These are phyloP conservation scores for Papiliotrema fonsecae DNA, from an alignment of 1,284 basidiomycete genomes.

Conservation along the genomic window DNA sequence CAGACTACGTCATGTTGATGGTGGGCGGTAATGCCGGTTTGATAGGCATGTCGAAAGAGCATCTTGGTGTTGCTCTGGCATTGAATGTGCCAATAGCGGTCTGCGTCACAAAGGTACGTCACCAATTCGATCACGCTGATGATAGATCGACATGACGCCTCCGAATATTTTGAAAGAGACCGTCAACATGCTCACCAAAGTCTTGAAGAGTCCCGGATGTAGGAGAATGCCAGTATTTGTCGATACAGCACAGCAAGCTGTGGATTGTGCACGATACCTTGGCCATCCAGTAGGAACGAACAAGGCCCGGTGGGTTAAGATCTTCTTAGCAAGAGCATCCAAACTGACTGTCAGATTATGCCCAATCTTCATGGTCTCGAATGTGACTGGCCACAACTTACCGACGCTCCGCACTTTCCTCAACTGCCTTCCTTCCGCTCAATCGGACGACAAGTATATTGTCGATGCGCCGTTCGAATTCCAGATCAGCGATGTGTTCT, in stretches of 20 bases:
- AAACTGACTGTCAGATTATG: constrained; percentile 58
- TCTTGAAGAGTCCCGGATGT: constrained; percentile 89
- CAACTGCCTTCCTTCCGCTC: constrained; percentile 78
- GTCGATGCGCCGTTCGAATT: constrained; percentile 82
- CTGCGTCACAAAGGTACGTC: constrained; percentile 80
- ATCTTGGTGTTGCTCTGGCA: constrained; percentile 89
- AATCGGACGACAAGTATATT: constrained; percentile 70
- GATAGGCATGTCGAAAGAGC: constrained; percentile 98
- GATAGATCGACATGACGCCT: constrained; percentile 94
- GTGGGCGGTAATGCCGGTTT: constrained; percentile 90
- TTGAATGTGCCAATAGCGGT: constrained; percentile 90
- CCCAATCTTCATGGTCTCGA: constrained; percentile 89
- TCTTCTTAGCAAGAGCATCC: not conserved
- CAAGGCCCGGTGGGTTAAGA: constrained; percentile 11
- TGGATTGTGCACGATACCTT: constrained; percentile 60
- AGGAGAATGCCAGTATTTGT: constrained; percentile 49
- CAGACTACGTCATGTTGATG: constrained; percentile 93
- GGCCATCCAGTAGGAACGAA: constrained; percentile 57
- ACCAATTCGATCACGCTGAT: not conserved
- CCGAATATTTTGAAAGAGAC: constrained; percentile 84
- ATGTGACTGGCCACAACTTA: constrained; percentile 88
- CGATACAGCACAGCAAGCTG: constrained; percentile 59
- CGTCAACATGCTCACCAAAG: constrained; percentile 86
- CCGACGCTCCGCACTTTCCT: constrained; percentile 72
- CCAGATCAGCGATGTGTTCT: constrained; percentile 56